phyloP scores from a whole-genome alignment of 2,329 filamentous ascomycete species.

The Cercospora zeae-maydis region DNA sequence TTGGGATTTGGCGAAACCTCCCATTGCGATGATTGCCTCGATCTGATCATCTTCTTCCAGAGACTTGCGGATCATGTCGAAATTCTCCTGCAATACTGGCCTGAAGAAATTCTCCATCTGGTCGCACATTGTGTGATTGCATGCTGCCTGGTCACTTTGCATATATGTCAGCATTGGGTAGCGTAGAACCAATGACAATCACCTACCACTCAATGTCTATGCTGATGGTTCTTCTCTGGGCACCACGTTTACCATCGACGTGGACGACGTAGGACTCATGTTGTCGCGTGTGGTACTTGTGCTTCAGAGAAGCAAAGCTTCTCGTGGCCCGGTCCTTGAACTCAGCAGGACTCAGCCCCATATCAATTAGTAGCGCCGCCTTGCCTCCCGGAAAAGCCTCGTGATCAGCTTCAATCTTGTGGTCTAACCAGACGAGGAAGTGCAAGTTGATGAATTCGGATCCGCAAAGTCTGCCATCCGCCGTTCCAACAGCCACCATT shows the following conservation, averaged over 20 bases:
- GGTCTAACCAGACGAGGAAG: not conserved
- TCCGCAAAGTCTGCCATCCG: not conserved
- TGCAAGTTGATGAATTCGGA: not conserved
- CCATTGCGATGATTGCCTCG: not conserved
- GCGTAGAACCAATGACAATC: not conserved
- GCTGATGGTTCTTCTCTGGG: not conserved
- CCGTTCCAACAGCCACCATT: not conserved
- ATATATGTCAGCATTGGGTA: not conserved
- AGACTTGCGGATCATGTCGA: not conserved
- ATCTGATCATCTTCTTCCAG: not conserved
- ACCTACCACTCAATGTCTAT: not conserved
- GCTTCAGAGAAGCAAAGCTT: not conserved
- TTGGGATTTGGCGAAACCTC: not conserved
- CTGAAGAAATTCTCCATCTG: not conserved
- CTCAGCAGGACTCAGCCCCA: not conserved
- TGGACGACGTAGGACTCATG: not conserved
- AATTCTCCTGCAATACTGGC: not conserved
- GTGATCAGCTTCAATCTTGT: not conserved
- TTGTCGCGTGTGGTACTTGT: not conserved
- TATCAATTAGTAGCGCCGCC: not conserved
- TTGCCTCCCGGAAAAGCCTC: not conserved
- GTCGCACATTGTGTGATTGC: not conserved
- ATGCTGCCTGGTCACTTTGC: not conserved
- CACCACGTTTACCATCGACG: not conserved
- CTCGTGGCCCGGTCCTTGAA: not conserved